A percentile compares a stretch with the other conserved stretches of the same genome.
These are phyloP conservation scores for Misopates orontium DNA, from an alignment of 257 asterid genomes.

Conservation along the genomic window DNA sequence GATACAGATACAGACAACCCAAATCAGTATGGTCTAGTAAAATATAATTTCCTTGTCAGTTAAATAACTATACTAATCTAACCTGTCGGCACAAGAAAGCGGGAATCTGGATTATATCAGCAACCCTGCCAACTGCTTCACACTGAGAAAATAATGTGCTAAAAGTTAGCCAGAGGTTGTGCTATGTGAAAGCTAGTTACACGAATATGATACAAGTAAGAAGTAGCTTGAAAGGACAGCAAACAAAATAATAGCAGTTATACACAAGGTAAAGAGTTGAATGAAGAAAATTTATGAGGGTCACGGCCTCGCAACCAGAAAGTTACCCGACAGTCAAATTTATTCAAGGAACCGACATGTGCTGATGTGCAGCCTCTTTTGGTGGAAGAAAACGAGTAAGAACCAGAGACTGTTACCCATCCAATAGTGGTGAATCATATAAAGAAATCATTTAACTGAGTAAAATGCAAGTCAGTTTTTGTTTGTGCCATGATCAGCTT, in stretches of 20 bases:
- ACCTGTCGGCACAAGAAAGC: conserved; percentile 99
- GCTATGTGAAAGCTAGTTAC: conserved; percentile 11
- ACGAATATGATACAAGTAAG: neutral
- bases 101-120: conserved; percentile 96
- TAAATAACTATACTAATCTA: conserved; percentile 1
- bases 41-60: neutral
- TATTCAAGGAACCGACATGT: neutral
- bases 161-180: neutral
- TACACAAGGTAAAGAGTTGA: neutral
- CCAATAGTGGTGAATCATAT: neutral
- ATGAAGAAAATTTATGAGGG: neutral
- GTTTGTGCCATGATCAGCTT: too few relatives aligned
- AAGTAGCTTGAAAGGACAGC: neutral
- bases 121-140: conserved; percentile 95
- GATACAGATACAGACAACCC: neutral
- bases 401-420: neutral
- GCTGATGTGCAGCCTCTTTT: neutral
- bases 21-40: neutral
- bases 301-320: neutral
- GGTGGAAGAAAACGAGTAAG: neutral
- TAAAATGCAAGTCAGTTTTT: too few relatives aligned
- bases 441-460: neutral
- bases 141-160: conserved; percentile 54
- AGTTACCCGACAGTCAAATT: neutral
- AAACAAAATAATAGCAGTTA: neutral